Percentiles rank a stretch among this genome's conserved stretches.
Evolutionary conservation across 306 rosid genomes (phyloP).

Genomic region (Cicer chorassanicum): DNA sequence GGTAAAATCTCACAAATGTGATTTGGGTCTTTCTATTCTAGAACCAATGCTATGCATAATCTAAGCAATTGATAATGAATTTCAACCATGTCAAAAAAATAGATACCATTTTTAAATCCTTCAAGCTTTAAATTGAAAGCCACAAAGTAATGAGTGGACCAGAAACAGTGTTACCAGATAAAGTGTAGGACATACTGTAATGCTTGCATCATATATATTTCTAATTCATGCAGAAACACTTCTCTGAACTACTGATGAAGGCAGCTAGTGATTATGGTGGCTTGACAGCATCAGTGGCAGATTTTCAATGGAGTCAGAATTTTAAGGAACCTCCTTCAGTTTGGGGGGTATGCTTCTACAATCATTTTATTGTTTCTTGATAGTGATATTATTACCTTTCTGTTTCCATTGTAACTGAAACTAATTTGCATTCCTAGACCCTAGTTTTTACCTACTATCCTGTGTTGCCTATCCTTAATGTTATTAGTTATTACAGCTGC

Average conservation of each 20-base stretch:
- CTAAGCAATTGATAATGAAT: too few relatives aligned
- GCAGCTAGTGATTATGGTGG: constrained; percentile 98
- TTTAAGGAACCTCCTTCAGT: constrained; percentile 95
- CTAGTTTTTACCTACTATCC: background rate
- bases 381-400: constrained; percentile 4
- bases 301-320: constrained; percentile 98
- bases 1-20: too few relatives aligned
- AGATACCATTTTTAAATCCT: too few relatives aligned
- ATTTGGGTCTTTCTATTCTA: too few relatives aligned
- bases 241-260: constrained; percentile 91
- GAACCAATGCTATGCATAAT: too few relatives aligned
- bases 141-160: too few relatives aligned
- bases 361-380: constrained; percentile 40
- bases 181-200: constrained; percentile 20
- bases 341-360: constrained; percentile 82
- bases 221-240: constrained; percentile 79
- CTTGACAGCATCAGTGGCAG: constrained; percentile 91
- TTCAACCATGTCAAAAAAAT: too few relatives aligned
- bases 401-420: constrained; percentile 20
- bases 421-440: constrained; percentile 18
- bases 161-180: too few relatives aligned
- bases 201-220: constrained; percentile 42
- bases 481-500: constrained; percentile 10
- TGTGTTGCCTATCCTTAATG: background rate
- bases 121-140: too few relatives aligned